These are phyloP conservation scores for Epicoccum sorghinum DNA, from an alignment of 2,329 filamentous ascomycete genomes.

Conservation along the genomic window DNA sequence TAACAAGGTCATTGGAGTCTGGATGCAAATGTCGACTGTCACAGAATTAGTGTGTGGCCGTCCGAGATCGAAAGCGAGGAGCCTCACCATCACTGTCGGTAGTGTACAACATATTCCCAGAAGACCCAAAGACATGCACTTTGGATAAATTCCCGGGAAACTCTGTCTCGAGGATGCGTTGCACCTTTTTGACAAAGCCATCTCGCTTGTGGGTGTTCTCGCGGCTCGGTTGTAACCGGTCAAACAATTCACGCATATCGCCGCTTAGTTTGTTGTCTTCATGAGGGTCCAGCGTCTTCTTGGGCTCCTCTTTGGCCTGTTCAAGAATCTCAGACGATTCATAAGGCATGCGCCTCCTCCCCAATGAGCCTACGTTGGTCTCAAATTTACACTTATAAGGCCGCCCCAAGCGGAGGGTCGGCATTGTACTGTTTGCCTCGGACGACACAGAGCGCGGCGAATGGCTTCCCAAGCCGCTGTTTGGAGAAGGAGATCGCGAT, in stretches of 20 bases:
- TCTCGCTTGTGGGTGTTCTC: conserved; percentile 78
- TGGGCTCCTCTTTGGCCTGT: conserved; percentile 70
- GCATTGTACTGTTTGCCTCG: conserved; percentile 78
- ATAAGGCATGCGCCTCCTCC: conserved; percentile 88
- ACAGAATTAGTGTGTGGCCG: conserved; percentile 28
- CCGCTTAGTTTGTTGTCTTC: conserved; percentile 66
- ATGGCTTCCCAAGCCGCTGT: conserved; percentile 71
- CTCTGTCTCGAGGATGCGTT: conserved; percentile 83
- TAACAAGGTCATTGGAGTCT: conserved; percentile 84
- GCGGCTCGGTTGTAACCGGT: conserved; percentile 79
- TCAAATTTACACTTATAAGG: conserved; percentile 81
- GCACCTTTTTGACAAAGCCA: conserved; percentile 83
- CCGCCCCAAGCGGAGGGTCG: conserved; percentile 67
- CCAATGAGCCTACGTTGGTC: conserved; percentile 75
- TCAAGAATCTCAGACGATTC: conserved; percentile 84
- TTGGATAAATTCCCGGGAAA: conserved; percentile 91
- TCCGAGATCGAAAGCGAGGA: not conserved
- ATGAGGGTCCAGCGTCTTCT: conserved; percentile 54
- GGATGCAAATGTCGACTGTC: conserved; percentile 97
- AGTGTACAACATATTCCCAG: conserved; percentile 91
- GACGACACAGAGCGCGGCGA: conserved; percentile 91
- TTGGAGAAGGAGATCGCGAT: conserved; percentile 79
- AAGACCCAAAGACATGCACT: conserved; percentile 96
- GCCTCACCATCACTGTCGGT: conserved; percentile 89
- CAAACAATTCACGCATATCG: conserved; percentile 86